Evolutionary conservation across 805 yeast genomes (phyloP).

Genomic region (Wickerhamiella domercqiae): DNA sequence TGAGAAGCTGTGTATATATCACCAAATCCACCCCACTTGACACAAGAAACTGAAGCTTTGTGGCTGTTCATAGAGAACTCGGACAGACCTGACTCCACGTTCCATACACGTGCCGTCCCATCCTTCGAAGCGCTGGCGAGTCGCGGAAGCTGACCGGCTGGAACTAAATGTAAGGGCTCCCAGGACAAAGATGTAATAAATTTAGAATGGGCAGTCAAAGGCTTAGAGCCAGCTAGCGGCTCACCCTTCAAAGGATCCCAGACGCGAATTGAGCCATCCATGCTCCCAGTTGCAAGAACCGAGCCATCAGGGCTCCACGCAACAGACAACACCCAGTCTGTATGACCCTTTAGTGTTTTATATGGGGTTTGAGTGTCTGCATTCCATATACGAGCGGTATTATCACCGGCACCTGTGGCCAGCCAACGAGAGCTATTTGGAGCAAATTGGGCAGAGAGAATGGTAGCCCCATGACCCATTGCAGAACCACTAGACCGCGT

Average conservation of each 20-base stretch:
- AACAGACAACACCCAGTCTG: conserved; percentile 87
- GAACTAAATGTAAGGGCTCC: conserved; percentile 83
- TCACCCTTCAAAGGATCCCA: conserved; percentile 75
- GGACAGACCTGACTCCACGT: conserved; percentile 52
- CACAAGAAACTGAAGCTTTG: conserved; percentile 77
- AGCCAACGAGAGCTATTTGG: conserved; percentile 72
- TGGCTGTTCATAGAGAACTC: conserved; percentile 71
- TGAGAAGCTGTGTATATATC: conserved; percentile 80
- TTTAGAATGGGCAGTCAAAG: conserved; percentile 68
- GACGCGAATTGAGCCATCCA: conserved; percentile 77
- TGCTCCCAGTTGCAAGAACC: conserved; percentile 85
- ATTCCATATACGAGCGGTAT: conserved; percentile 94
- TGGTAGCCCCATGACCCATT: conserved; percentile 90
- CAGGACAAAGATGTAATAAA: conserved; percentile 83
- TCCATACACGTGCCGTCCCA: conserved; percentile 83
- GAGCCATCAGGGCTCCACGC: conserved; percentile 87
- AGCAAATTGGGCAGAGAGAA: conserved; percentile 83
- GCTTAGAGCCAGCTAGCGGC: conserved; percentile 41
- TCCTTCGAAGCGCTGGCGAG: conserved; percentile 85
- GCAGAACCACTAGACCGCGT: conserved; percentile 86
- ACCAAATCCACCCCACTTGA: conserved; percentile 92
- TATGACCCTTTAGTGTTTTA: conserved; percentile 66
- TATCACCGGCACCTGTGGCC: conserved; percentile 94
- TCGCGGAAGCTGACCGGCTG: conserved; percentile 41
- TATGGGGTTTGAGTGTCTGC: conserved; percentile 87